Conservation (phyloP, 306 rosid species). For the Parietaria judaica region DNA sequence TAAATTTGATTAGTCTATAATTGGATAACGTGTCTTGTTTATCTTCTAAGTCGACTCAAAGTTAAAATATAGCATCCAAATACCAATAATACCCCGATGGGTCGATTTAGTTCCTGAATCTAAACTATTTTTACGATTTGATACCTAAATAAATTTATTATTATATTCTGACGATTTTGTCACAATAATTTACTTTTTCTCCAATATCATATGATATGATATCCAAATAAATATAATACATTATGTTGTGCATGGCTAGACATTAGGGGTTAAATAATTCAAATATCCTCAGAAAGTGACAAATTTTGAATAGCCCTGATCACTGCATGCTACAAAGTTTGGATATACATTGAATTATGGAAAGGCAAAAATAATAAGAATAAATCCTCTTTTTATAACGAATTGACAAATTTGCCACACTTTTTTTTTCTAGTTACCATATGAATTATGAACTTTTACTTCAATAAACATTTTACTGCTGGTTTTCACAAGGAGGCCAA, state of each 20-base stretch:
- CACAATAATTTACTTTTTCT: no score
- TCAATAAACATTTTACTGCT: background rate
- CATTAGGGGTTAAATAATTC: background rate
- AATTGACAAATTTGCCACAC: slow-evolving; percentile 3
- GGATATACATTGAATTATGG: slow-evolving; percentile 10
- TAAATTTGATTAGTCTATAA: slow-evolving; percentile 20
- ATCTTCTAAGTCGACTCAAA: no score
- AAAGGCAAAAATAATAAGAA: background rate
- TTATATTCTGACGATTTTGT: no score
- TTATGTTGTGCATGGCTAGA: no score
- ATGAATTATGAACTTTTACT: background rate
- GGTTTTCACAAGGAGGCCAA: no score
- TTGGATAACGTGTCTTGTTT: slow-evolving; percentile 21
- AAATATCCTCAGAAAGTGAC: slow-evolving; percentile 47
- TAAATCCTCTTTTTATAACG: no score
- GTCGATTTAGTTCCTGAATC: no score
- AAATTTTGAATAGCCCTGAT: slow-evolving; percentile 35
- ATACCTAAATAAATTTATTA: no score
- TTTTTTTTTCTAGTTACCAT: background rate
- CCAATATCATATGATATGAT: no score
- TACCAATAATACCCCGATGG: slow-evolving; percentile 2
- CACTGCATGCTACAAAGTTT: slow-evolving; percentile 15
- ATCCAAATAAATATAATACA: no score
- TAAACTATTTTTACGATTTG: no score
- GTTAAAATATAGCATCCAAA: background rate